phyloP scores from a whole-genome alignment of 2,329 filamentous ascomycete species.

The Trichoderma simmonsii region DNA sequence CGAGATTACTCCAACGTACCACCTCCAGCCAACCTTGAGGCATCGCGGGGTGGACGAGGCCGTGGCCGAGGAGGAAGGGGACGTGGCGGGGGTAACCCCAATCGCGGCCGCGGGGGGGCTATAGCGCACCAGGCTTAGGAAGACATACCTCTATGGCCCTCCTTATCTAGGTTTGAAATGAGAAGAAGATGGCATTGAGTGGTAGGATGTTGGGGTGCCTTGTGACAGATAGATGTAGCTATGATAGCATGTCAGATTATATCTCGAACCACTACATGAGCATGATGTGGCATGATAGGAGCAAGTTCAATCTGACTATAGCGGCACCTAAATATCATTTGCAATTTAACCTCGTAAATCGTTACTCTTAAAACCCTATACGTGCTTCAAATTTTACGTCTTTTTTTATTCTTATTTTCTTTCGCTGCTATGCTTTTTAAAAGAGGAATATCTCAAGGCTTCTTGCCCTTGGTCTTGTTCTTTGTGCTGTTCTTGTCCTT shows the following conservation, averaged over 20 bases:
- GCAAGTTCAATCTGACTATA: background rate
- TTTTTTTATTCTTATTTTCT: background rate
- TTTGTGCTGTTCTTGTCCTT: constrained; percentile 22
- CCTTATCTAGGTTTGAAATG: background rate
- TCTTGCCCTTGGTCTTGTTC: constrained; percentile 12
- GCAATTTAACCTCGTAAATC: background rate
- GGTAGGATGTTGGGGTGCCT: background rate
- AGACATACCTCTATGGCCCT: background rate
- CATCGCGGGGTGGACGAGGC: constrained; percentile 38
- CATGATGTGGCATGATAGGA: background rate
- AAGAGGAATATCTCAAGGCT: background rate
- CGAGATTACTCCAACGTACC: constrained; percentile 54
- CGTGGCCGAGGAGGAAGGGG: constrained; percentile 41
- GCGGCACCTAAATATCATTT: background rate
- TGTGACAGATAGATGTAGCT: background rate
- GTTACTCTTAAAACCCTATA: background rate
- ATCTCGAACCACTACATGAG: no score
- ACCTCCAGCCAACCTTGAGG: constrained; percentile 57
- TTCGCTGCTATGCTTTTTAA: background rate
- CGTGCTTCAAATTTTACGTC: background rate
- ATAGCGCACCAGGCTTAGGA: background rate
- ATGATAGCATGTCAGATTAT: background rate
- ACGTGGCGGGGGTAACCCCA: constrained; percentile 31
- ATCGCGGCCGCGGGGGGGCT: constrained; percentile 35
- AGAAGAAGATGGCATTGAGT: background rate